These are phyloP conservation scores for Pythium periplocum DNA, from an alignment of 352 stramenopile genomes.

Conservation along the genomic window DNA sequence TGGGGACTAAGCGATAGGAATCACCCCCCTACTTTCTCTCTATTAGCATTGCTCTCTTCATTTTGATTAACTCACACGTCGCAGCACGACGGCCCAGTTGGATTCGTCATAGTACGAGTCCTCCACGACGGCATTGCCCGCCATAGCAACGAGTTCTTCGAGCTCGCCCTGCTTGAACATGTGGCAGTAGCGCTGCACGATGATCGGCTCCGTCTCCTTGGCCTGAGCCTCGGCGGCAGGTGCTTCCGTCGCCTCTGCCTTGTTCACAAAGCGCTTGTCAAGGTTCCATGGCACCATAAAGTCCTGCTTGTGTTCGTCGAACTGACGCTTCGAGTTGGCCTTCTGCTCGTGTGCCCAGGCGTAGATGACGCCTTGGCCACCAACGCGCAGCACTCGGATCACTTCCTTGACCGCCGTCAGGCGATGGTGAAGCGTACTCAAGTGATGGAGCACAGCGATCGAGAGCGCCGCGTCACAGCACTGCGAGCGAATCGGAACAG, in stretches of 20 bases:
- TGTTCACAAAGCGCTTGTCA: slow-evolving; percentile 61
- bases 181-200: slow-evolving; percentile 86
- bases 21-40: background rate
- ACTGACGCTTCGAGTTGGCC: slow-evolving; percentile 65
- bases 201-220: slow-evolving; percentile 17
- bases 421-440: slow-evolving; percentile 68
- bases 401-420: slow-evolving; percentile 73
- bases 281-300: slow-evolving; percentile 89
- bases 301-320: slow-evolving; percentile 63
- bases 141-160: slow-evolving; percentile 53
- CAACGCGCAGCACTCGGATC: slow-evolving; percentile 65
- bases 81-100: slow-evolving; percentile 83
- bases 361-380: slow-evolving; percentile 73
- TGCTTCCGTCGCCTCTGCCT: background rate
- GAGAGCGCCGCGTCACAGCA: slow-evolving; percentile 78
- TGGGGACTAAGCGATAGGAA: background rate
- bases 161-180: slow-evolving; percentile 87
- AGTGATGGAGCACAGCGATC: slow-evolving; percentile 82
- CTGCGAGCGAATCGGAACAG: slow-evolving; percentile 63
- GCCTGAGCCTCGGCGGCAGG: background rate
- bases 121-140: slow-evolving; percentile 55
- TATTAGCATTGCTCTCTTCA: background rate
- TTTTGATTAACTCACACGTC: slow-evolving; percentile 34
- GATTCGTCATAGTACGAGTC: slow-evolving; percentile 83
- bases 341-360: slow-evolving; percentile 85